Percentiles rank a stretch among this genome's conserved stretches.
phyloP scores from a whole-genome alignment of 139 green algal species.

The Chlamydomonas schloesseri region DNA sequence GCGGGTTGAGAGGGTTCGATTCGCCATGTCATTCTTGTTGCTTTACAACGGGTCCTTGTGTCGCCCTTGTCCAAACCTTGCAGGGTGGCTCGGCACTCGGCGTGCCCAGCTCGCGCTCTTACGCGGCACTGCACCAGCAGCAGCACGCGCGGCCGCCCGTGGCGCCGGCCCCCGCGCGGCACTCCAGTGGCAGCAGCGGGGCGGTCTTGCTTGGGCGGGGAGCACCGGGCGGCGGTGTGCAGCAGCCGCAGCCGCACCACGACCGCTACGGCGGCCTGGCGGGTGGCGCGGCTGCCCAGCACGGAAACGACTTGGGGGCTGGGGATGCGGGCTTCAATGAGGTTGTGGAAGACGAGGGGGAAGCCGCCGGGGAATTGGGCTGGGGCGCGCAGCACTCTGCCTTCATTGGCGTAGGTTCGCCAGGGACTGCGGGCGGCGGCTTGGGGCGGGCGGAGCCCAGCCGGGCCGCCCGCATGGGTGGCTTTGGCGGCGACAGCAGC shows the following conservation, averaged over 20 bases:
- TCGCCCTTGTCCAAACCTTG: background rate
- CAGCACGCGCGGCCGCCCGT: constrained; percentile 9
- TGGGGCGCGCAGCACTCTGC: no score
- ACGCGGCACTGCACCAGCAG: constrained; percentile 24
- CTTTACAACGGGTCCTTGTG: no score
- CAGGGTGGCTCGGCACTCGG: background rate
- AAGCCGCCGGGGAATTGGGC: background rate
- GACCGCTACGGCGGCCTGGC: background rate
- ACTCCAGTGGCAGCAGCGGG: background rate
- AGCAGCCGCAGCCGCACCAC: background rate
- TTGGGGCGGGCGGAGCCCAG: no score
- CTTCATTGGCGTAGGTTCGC: no score
- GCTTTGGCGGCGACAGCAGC: background rate
- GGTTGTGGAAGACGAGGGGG: background rate
- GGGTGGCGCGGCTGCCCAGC: no score
- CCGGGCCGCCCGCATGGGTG: no score
- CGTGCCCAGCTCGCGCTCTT: background rate
- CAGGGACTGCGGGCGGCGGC: no score
- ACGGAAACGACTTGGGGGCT: background rate
- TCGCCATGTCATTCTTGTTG: no score
- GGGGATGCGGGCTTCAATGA: background rate
- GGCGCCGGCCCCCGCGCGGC: background rate
- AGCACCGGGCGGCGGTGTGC: no score
- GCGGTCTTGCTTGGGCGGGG: no score
- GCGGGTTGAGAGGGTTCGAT: no score